phyloP scores from a whole-genome alignment of 257 asterid species.

The Dorcoceras hygrometricum region DNA sequence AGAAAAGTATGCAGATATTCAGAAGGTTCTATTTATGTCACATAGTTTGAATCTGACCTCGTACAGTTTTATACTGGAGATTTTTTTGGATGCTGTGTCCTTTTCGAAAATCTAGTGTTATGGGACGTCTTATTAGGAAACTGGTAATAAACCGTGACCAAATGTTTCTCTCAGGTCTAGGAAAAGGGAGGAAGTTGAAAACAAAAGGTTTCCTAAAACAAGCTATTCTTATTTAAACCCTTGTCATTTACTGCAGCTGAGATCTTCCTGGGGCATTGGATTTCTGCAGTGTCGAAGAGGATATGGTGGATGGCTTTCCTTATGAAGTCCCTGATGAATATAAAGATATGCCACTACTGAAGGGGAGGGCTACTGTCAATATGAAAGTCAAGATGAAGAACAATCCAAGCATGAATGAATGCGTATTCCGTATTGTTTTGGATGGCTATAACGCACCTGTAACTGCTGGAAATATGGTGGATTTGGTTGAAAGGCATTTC shows the following conservation, averaged over 20 bases:
- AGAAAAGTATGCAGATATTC: neutral
- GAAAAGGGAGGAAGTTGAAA: slow-evolving; percentile 29
- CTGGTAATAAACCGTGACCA: slow-evolving; percentile 8
- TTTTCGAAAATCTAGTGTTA: neutral
- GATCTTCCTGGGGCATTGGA: slow-evolving; percentile 99
- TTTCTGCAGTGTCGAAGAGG: slow-evolving; percentile 99
- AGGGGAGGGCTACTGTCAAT: slow-evolving; percentile 95
- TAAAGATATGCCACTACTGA: slow-evolving; percentile 79
- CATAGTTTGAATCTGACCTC: neutral
- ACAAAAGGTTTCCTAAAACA: slow-evolving; percentile 42
- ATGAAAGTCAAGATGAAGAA: slow-evolving; percentile 98
- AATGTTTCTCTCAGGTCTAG: slow-evolving; percentile 25
- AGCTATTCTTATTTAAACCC: slow-evolving; percentile 77
- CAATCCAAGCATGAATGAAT: slow-evolving; percentile 78
- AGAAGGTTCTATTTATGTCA: neutral
- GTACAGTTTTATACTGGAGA: neutral
- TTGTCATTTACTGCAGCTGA: slow-evolving; percentile 99
- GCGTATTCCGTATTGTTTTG: slow-evolving; percentile 76
- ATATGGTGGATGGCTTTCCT: slow-evolving; percentile 97
- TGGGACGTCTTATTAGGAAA: slow-evolving; percentile 9
- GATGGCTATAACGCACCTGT: slow-evolving; percentile 99
- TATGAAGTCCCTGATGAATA: slow-evolving; percentile 93
- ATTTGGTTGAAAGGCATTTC: slow-evolving; percentile 91
- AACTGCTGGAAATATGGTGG: slow-evolving; percentile 90
- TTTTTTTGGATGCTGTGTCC: neutral